These are phyloP conservation scores for Colletotrichum sp. DNA, from an alignment of 2,329 filamentous ascomycete species.

Conservation along the genomic window DNA sequence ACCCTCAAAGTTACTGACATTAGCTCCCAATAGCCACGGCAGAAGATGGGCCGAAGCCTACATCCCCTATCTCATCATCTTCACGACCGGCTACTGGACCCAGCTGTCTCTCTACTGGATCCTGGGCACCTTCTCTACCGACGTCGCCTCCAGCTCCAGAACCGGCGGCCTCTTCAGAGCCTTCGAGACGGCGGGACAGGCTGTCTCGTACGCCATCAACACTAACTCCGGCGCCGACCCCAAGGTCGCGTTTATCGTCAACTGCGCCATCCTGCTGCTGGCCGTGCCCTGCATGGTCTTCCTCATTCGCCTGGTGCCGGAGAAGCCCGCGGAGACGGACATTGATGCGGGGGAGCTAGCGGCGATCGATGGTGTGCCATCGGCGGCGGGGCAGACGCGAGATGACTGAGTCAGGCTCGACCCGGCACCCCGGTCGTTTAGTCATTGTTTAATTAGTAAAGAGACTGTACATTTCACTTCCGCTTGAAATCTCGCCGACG, in stretches of 20 bases:
- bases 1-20: not conserved
- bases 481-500: not conserved
- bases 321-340: not conserved
- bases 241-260: not conserved
- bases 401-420: not conserved
- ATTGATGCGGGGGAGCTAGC: not conserved
- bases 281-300: constrained; percentile 5
- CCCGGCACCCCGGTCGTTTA: not conserved
- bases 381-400: not conserved
- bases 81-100: constrained; percentile 2
- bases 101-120: constrained; percentile 38
- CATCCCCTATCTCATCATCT: constrained; percentile 3
- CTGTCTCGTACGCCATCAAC: constrained; percentile 33
- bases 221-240: constrained; percentile 20
- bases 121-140: constrained; percentile 37
- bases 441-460: not conserved
- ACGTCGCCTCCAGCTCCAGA: constrained; percentile 33
- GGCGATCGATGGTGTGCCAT: not conserved
- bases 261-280: not conserved
- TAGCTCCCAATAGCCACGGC: not conserved
- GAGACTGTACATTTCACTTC: not conserved
- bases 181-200: constrained; percentile 32
- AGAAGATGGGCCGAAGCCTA: constrained; percentile 12
- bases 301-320: constrained; percentile 1
- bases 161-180: constrained; percentile 32